Evolutionary conservation across 73 alveolate genomes (phyloP).

Genomic region (Urostyla sp.): DNA sequence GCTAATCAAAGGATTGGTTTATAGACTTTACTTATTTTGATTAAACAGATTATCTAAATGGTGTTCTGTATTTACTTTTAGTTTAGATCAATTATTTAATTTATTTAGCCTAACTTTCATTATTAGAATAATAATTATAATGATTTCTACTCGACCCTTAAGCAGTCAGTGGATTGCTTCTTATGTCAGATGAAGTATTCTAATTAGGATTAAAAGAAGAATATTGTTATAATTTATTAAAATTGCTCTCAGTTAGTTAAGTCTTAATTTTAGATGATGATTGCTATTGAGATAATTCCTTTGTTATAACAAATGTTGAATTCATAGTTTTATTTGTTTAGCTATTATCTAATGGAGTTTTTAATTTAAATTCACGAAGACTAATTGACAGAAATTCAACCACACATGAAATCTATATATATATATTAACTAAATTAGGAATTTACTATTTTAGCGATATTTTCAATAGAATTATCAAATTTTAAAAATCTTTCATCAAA

Average conservation of each 20-base stretch:
- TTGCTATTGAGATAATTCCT: not conserved
- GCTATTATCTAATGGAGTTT: not conserved
- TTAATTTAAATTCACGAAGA: not conserved
- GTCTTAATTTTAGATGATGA: not conserved
- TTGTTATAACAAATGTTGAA: not conserved
- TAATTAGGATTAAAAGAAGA: not conserved
- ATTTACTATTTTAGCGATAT: conserved; percentile 8
- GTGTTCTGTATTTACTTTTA: not conserved
- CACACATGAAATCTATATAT: conserved; percentile 14
- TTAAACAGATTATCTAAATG: not conserved
- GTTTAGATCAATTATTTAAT: not conserved
- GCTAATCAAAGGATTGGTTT: conserved; percentile 1
- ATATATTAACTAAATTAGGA: not conserved
- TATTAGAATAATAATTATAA: not conserved
- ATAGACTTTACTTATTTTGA: not conserved
- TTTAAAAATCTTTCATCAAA: not conserved
- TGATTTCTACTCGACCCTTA: conserved; percentile 21
- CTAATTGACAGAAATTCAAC: conserved; percentile 1
- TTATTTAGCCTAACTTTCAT: conserved; percentile 1
- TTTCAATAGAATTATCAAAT: not conserved
- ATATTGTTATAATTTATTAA: not conserved
- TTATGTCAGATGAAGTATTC: conserved; percentile 4
- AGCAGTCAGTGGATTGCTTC: conserved; percentile 24
- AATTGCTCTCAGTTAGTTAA: not conserved
- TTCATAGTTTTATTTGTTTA: not conserved